A percentile compares a stretch with the other conserved stretches of the same genome.
These are phyloP conservation scores for Claviceps quebecensis DNA, from an alignment of 2,329 filamentous ascomycete genomes.

Conservation along the genomic window DNA sequence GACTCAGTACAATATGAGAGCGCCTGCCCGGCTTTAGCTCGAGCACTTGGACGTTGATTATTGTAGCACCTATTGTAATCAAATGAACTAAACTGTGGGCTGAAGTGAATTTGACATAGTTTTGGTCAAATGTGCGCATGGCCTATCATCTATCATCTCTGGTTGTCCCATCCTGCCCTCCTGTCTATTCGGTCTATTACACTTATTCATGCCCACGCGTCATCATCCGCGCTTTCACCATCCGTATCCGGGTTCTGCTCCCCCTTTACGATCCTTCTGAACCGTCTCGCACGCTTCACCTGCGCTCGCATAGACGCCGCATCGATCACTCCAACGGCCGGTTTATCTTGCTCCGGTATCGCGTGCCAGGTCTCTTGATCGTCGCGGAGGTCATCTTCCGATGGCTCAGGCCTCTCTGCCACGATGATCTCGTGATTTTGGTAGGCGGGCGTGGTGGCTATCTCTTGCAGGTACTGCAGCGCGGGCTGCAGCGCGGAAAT, in stretches of 20 bases:
- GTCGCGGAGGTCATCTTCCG: constrained; percentile 10
- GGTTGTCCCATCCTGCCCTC: neutral
- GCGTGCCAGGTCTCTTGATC: constrained; percentile 15
- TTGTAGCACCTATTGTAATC: too few relatives aligned
- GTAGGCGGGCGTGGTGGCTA: constrained; percentile 28
- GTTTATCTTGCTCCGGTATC: constrained; percentile 17
- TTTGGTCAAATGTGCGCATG: too few relatives aligned
- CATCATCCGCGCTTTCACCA: neutral
- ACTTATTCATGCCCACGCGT: neutral
- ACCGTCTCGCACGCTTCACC: constrained; percentile 13
- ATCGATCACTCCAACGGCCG: constrained; percentile 11
- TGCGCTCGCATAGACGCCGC: constrained; percentile 11
- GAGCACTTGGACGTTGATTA: too few relatives aligned
- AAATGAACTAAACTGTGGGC: too few relatives aligned
- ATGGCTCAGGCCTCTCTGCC: constrained; percentile 8
- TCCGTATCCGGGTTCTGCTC: neutral
- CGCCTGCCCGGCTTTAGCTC: too few relatives aligned
- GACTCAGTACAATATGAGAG: too few relatives aligned
- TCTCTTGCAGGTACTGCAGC: constrained; percentile 46
- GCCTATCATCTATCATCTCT: neutral
- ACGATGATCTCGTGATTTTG: constrained; percentile 26
- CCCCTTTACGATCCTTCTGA: constrained; percentile 14
- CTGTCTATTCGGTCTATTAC: too few relatives aligned
- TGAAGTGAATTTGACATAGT: too few relatives aligned
- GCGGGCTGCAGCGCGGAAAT: constrained; percentile 38